These are phyloP conservation scores for Lunularia cruciata DNA, from an alignment of 225 moss, liverwort and hornwort species.

Conservation along the genomic window DNA sequence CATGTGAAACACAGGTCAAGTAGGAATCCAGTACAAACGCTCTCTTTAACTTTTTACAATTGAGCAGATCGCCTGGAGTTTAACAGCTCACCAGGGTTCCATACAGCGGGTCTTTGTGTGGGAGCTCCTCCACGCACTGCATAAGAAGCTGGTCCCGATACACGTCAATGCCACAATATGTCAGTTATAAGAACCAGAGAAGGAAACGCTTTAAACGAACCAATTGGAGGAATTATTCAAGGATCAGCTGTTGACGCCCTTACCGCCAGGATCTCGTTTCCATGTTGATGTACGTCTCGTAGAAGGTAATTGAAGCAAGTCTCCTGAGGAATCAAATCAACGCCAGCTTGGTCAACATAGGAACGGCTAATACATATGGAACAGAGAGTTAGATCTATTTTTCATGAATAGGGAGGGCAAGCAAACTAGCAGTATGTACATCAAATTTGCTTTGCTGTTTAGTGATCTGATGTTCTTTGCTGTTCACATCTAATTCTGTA, in stretches of 20 bases:
- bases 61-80: background rate
- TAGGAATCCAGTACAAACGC: background rate
- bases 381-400: no score
- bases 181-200: background rate
- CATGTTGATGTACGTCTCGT: slow-evolving; percentile 65
- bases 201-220: background rate
- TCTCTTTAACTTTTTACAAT: background rate
- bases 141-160: slow-evolving; percentile 50
- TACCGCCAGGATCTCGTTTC: slow-evolving; percentile 75
- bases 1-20: background rate
- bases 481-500: no score
- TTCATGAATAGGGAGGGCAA: no score
- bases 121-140: slow-evolving; percentile 98
- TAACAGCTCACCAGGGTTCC: slow-evolving; percentile 60
- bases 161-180: background rate
- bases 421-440: no score
- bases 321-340: slow-evolving; percentile 40
- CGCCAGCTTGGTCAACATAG: no score
- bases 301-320: slow-evolving; percentile 83
- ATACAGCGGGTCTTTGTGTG: slow-evolving; percentile 91
- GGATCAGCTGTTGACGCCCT: no score
- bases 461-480: no score
- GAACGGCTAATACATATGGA: no score
- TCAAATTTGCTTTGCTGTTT: no score
- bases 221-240: no score